phyloP scores from a whole-genome alignment of 2,329 filamentous ascomycete genomes.

The Fusarium tricinctum region DNA sequence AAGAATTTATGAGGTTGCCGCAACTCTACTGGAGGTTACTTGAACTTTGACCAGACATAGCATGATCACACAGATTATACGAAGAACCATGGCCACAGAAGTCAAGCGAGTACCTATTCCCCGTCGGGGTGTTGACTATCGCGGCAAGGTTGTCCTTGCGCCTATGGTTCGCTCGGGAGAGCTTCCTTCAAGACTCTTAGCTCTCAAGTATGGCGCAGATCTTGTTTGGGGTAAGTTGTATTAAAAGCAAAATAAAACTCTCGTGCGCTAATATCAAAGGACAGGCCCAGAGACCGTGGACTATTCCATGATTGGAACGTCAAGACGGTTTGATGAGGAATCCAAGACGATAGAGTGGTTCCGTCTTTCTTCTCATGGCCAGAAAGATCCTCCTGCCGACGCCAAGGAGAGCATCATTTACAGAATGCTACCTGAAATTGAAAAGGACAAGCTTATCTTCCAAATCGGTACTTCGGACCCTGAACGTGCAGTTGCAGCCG shows the following conservation, averaged over 20 bases:
- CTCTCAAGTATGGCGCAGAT: conserved; percentile 95
- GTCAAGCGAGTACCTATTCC: conserved; percentile 85
- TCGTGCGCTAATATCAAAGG: conserved; percentile 8
- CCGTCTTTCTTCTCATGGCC: conserved; percentile 78
- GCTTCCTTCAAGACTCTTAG: conserved; percentile 87
- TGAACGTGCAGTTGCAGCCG: conserved; percentile 84
- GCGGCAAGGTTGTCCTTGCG: conserved; percentile 92
- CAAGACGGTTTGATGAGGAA: conserved; percentile 79
- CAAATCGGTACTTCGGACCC: conserved; percentile 92
- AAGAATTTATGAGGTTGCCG: conserved; percentile 34
- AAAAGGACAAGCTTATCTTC: conserved; percentile 84
- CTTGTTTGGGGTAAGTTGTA: conserved; percentile 85
- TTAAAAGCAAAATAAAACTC: neutral
- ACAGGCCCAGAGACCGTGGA: conserved; percentile 94
- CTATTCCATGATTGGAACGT: conserved; percentile 89
- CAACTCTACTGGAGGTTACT: conserved; percentile 15
- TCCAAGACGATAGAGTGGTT: conserved; percentile 89
- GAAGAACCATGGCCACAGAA: conserved; percentile 70
- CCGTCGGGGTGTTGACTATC: conserved; percentile 89
- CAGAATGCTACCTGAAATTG: conserved; percentile 82
- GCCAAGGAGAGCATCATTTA: conserved; percentile 80
- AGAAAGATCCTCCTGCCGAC: conserved; percentile 68
- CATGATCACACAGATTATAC: conserved; percentile 56
- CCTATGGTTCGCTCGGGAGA: conserved; percentile 99
- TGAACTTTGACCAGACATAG: conserved; percentile 23